Conservation (phyloP, 2,329 filamentous ascomycete genomes). For the Didymella sp. region DNA sequence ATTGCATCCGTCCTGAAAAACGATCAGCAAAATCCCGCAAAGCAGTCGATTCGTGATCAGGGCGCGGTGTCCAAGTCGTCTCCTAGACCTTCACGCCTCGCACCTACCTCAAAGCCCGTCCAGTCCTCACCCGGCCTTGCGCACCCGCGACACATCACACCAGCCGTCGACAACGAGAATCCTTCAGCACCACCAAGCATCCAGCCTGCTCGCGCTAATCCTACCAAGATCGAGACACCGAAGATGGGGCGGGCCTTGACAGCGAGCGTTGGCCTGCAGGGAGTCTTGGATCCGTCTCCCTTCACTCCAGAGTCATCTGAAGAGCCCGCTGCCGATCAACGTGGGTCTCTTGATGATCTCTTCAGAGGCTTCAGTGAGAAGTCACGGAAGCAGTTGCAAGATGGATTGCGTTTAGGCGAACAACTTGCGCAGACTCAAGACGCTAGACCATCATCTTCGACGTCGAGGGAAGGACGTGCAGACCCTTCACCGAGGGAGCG, state of each 20-base stretch:
- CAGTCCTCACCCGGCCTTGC: slow-evolving; percentile 25
- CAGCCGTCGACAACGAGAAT: slow-evolving; percentile 33
- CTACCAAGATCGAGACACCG: slow-evolving; percentile 39
- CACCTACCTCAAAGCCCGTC: slow-evolving; percentile 5
- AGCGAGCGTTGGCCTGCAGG: slow-evolving; percentile 50
- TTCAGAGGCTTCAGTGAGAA: slow-evolving; percentile 52
- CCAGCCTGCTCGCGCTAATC: slow-evolving; percentile 24
- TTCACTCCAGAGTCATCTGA: slow-evolving; percentile 39
- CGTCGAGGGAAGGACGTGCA: slow-evolving; percentile 25
- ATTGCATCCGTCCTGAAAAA: slow-evolving; percentile 23
- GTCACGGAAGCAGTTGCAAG: slow-evolving; percentile 48
- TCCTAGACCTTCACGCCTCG: slow-evolving; percentile 13
- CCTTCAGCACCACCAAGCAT: slow-evolving; percentile 44
- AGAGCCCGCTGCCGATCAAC: slow-evolving; percentile 29
- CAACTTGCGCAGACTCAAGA: slow-evolving; percentile 42
- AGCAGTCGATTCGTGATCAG: not conserved
- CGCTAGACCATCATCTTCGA: slow-evolving; percentile 27
- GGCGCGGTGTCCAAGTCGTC: slow-evolving; percentile 12
- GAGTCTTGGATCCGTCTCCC: slow-evolving; percentile 42
- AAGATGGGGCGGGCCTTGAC: slow-evolving; percentile 47
- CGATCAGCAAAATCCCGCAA: slow-evolving; percentile 22
- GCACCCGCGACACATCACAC: slow-evolving; percentile 37
- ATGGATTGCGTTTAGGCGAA: slow-evolving; percentile 49
- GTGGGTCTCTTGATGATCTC: slow-evolving; percentile 43
- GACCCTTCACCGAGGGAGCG: slow-evolving; percentile 24